Evolutionary conservation across 169 alveolate genomes (phyloP).

Genomic region (Plasmodium cynomolgi): DNA sequence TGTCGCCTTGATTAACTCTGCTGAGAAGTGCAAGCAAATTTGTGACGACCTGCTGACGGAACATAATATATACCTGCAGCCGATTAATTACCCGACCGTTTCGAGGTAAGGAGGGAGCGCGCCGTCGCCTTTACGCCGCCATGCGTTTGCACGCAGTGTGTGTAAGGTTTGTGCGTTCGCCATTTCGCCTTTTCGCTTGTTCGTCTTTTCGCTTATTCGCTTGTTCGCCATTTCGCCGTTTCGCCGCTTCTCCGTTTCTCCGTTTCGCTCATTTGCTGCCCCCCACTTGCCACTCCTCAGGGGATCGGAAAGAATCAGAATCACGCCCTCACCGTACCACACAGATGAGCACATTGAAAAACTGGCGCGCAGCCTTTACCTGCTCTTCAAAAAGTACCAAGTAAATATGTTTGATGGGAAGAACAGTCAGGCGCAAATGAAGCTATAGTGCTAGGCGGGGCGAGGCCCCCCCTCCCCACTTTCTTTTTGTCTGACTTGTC

Average conservation of each 20-base stretch:
- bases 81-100: constrained; percentile 93
- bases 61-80: constrained; percentile 87
- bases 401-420: constrained; percentile 38
- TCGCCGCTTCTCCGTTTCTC: neutral
- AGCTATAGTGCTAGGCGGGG: neutral
- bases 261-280: neutral
- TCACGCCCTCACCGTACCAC: constrained; percentile 91
- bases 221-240: neutral
- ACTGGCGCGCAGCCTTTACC: constrained; percentile 74
- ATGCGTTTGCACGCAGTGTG: neutral
- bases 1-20: constrained; percentile 87
- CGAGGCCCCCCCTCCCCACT: neutral
- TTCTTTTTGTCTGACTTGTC: neutral
- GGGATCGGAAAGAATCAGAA: constrained; percentile 88
- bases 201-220: neutral
- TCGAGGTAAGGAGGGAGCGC: constrained; percentile 73
- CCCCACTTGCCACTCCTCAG: constrained; percentile 3
- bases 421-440: constrained; percentile 15
- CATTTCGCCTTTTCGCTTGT: neutral
- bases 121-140: neutral
- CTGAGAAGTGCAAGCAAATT: constrained; percentile 84
- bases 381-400: constrained; percentile 41
- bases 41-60: constrained; percentile 84
- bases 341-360: constrained; percentile 83
- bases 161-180: neutral